Percentiles rank a stretch among this genome's conserved stretches.
Evolutionary conservation across 73 alveolate species (phyloP).

Genomic region (Paramecium primaurelia): DNA sequence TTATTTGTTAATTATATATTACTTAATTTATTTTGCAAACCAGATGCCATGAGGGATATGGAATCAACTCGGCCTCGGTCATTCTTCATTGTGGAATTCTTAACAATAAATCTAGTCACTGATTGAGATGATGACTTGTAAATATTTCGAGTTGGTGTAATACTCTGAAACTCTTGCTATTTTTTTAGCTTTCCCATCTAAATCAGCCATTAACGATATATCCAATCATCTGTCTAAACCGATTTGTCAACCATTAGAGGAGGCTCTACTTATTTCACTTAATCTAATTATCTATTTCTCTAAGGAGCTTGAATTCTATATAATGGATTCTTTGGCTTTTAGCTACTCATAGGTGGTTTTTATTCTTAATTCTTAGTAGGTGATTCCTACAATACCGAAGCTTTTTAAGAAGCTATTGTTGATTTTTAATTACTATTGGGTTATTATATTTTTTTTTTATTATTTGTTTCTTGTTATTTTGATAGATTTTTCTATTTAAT

Average conservation of each 20-base stretch:
- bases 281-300: neutral
- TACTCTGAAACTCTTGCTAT: neutral
- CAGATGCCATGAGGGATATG: slow-evolving; percentile 27
- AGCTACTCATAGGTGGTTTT: slow-evolving; percentile 23
- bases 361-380: neutral
- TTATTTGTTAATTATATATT: neutral
- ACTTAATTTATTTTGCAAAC: neutral
- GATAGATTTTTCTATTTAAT: neutral
- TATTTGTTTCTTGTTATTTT: neutral
- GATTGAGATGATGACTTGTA: slow-evolving; percentile 20
- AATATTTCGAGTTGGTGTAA: neutral
- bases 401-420: neutral
- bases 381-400: neutral
- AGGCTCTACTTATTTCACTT: neutral
- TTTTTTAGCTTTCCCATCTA: slow-evolving; percentile 12
- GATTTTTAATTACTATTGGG: neutral
- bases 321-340: slow-evolving; percentile 38
- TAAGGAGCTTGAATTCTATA: slow-evolving; percentile 24
- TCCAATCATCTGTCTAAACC: slow-evolving; percentile 36
- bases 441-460: neutral
- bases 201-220: neutral
- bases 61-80: slow-evolving; percentile 35
- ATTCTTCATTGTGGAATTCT: neutral
- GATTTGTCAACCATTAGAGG: slow-evolving; percentile 16
- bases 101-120: slow-evolving; percentile 12